Conservation (phyloP, 441 rosid species). For the Adansonia gregorii region DNA sequence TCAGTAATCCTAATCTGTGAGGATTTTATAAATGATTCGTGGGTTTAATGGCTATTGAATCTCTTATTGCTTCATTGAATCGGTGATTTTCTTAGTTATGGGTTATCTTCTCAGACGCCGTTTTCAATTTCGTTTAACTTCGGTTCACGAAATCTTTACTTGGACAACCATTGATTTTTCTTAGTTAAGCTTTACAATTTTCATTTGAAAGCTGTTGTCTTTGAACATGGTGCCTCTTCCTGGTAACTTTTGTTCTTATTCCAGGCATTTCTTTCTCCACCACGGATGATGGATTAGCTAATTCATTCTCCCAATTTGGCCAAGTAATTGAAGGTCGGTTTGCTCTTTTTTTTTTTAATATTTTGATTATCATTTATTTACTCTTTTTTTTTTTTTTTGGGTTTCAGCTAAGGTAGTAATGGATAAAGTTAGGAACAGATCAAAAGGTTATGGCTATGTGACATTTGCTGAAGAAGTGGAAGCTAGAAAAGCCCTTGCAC, state of each 20-base stretch:
- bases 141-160: background rate
- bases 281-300: constrained; percentile 43
- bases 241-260: constrained; percentile 1
- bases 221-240: background rate
- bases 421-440: constrained; percentile 45
- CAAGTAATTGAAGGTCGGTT: constrained; percentile 50
- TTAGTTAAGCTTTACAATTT: background rate
- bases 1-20: background rate
- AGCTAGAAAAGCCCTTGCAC: constrained; percentile 51
- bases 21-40: background rate
- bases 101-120: no score
- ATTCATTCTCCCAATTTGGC: constrained; percentile 63
- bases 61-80: background rate
- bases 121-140: background rate
- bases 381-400: constrained; percentile 9
- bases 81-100: background rate
- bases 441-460: constrained; percentile 67
- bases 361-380: background rate
- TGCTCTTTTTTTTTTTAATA: background rate
- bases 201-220: background rate
- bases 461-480: constrained; percentile 50
- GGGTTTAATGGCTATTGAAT: background rate
- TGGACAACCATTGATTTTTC: background rate
- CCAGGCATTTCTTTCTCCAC: constrained; percentile 60
- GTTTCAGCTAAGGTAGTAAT: constrained; percentile 45